Evolutionary conservation across 1,284 basidiomycete genomes (phyloP), one percentile per base, ranked within the genome.

Genomic region (Tilletia setariae): DNA sequence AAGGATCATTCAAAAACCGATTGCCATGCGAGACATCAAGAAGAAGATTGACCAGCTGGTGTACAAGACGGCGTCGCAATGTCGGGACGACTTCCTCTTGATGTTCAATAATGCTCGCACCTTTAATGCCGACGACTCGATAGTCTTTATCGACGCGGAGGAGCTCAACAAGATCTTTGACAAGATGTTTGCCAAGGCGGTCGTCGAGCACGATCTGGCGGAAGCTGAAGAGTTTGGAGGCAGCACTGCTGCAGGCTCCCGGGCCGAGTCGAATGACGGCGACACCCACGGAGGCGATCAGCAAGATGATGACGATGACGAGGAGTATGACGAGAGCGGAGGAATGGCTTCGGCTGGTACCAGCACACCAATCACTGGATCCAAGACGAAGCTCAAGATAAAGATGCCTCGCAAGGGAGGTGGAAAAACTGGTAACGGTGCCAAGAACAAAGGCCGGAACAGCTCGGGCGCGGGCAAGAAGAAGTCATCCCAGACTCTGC

Each of bases 101-200:
- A 93, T 98, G 90, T 95, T 95, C 83, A 87, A 88, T 81, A 98
- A 98, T 80, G 94, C 95, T 3, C 88, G 91, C 78, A 79, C 76
- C 35, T 82, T 81, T 74, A 79, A 83, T 65, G 78, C 79, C 62
- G 79, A 83, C 92, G 94, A 83, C 65, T 93, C 91, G 0, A 91
- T 92, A 90, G 94, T 98, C 35, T 96, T 93, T 84, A 87, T 91
- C 73, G 93, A 97, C 74, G 94, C 95, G 0, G 72, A 75, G 32
- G 80, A 78, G 73, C 70, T 82, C 53, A 75, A 80, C 65, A 75
- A 72, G 56, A 78, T 76, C 7, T 81, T 81, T 62, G 76, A 81
- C 42, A 67, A 68, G 28, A 75, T 70, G n/a, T 79, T 76, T 65
- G 77, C 75, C 21, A 68, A 74, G 67, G 63, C 77, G 28, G 75